Evolutionary conservation across 495 filamentous ascomycete genomes (phyloP).

Genomic region (Neurospora sp.): DNA sequence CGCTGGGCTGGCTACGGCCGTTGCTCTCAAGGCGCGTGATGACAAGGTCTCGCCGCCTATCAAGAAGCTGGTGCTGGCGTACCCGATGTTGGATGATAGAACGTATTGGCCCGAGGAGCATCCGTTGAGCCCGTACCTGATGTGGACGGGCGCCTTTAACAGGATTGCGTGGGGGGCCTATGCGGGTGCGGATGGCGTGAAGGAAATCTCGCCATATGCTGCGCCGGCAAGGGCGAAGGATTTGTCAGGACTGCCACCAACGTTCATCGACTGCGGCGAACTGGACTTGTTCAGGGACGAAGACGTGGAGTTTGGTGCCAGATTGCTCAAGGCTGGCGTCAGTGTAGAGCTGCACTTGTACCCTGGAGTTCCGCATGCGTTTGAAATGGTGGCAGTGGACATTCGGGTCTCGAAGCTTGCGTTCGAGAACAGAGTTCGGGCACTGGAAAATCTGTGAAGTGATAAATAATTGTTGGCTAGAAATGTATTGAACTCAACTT

Average conservation of each 20-base stretch:
- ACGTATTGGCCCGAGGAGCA: slow-evolving; percentile 12
- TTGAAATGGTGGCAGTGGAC: slow-evolving; percentile 18
- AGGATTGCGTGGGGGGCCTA: slow-evolving; percentile 23
- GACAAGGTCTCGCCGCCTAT: slow-evolving; percentile 16
- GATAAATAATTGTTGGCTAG: background rate
- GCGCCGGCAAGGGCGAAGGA: slow-evolving; percentile 23
- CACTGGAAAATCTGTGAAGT: slow-evolving; percentile 7
- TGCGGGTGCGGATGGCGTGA: slow-evolving; percentile 10
- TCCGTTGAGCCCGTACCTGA: slow-evolving; percentile 17
- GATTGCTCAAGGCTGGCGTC: slow-evolving; percentile 26
- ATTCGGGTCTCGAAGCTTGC: slow-evolving; percentile 6
- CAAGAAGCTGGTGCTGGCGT: slow-evolving; percentile 22
- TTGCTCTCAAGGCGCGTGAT: slow-evolving; percentile 26
- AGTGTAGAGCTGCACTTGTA: slow-evolving; percentile 42
- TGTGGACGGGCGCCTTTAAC: slow-evolving; percentile 27
- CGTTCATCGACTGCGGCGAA: slow-evolving; percentile 27
- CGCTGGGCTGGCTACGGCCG: slow-evolving; percentile 26
- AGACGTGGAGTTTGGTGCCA: slow-evolving; percentile 27
- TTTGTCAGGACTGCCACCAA: slow-evolving; percentile 24
- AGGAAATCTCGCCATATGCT: slow-evolving; percentile 26
- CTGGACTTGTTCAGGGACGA: slow-evolving; percentile 37
- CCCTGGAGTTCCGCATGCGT: slow-evolving; percentile 38
- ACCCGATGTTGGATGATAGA: slow-evolving; percentile 36
- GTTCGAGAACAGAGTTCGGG: slow-evolving; percentile 6
- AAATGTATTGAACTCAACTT: background rate